Percentiles rank a stretch among this genome's conserved stretches.
Conservation (phyloP, 2,329 filamentous ascomycete genomes). For the Monosporascus sp. region DNA sequence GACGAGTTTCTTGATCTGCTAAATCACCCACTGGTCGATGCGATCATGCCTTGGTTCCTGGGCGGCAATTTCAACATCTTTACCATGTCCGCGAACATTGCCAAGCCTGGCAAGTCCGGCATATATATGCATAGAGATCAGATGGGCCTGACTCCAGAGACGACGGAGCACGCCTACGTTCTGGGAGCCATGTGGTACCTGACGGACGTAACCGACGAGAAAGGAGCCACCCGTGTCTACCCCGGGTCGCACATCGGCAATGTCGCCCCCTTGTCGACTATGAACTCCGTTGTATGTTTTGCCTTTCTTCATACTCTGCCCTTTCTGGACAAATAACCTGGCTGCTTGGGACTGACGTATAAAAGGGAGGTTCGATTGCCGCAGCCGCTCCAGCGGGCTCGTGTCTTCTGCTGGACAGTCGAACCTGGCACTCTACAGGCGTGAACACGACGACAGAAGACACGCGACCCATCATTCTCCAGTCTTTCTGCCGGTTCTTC, state of each 20-base stretch:
- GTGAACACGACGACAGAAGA: slow-evolving; percentile 15
- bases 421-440: slow-evolving; percentile 26
- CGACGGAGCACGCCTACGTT: slow-evolving; percentile 19
- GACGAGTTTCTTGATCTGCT: slow-evolving; percentile 25
- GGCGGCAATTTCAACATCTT: slow-evolving; percentile 24
- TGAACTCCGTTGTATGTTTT: no score
- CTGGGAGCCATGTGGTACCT: slow-evolving; percentile 22
- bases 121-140: slow-evolving; percentile 27
- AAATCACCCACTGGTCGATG: slow-evolving; percentile 23
- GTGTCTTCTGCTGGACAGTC: slow-evolving; percentile 22
- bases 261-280: slow-evolving; percentile 11
- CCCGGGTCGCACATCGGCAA: slow-evolving; percentile 17
- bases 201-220: slow-evolving; percentile 28
- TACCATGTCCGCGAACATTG: slow-evolving; percentile 27
- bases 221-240: slow-evolving; percentile 24
- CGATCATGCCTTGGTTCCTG: slow-evolving; percentile 21
- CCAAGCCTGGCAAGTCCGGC: slow-evolving; percentile 19
- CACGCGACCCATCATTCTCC: slow-evolving; percentile 21
- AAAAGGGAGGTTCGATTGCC: slow-evolving; percentile 12
- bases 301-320: no score
- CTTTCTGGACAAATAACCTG: no score
- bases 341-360: no score
- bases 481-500: slow-evolving; percentile 27
- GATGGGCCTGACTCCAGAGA: slow-evolving; percentile 19
- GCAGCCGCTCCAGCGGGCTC: slow-evolving; percentile 22